phyloP scores from a whole-genome alignment of 2,329 filamentous ascomycete genomes.

The Colletotrichum melonis region DNA sequence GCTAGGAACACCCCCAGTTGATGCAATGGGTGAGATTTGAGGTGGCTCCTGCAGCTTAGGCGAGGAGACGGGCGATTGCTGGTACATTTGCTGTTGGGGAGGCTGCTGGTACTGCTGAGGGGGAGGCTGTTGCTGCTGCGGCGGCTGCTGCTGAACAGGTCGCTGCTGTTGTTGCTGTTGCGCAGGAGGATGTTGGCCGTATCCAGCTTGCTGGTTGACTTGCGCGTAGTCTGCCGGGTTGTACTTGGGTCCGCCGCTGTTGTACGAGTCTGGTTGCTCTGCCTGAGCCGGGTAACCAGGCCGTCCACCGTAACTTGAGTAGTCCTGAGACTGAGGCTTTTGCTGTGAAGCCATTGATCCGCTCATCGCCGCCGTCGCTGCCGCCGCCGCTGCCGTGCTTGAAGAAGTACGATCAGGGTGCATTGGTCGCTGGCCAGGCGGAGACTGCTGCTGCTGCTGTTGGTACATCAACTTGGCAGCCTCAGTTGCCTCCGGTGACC shows the following conservation, averaged over 20 bases:
- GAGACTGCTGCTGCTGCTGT: slow-evolving; percentile 56
- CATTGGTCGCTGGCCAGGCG: slow-evolving; percentile 54
- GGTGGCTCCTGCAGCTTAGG: slow-evolving; percentile 34
- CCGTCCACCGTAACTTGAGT: slow-evolving; percentile 47
- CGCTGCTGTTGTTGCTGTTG: slow-evolving; percentile 47
- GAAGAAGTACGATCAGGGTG: slow-evolving; percentile 67
- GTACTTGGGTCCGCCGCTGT: slow-evolving; percentile 74
- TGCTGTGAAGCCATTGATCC: slow-evolving; percentile 54
- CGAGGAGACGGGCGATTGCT: slow-evolving; percentile 41
- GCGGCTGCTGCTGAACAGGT: slow-evolving; percentile 45
- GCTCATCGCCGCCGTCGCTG: slow-evolving; percentile 68
- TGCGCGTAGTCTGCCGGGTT: slow-evolving; percentile 83
- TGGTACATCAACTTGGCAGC: slow-evolving; percentile 73
- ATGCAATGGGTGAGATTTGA: slow-evolving; percentile 44
- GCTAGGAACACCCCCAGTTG: slow-evolving; percentile 30
- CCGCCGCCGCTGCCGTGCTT: slow-evolving; percentile 64
- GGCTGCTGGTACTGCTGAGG: slow-evolving; percentile 50
- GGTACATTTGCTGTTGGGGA: slow-evolving; percentile 43
- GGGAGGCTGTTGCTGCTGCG: slow-evolving; percentile 38
- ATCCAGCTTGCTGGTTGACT: slow-evolving; percentile 67
- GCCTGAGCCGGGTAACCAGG: slow-evolving; percentile 40
- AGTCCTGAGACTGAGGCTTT: slow-evolving; percentile 43
- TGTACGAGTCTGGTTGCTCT: slow-evolving; percentile 44
- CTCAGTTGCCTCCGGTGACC: slow-evolving; percentile 65
- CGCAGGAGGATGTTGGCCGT: slow-evolving; percentile 43